A percentile compares a stretch with the other conserved stretches of the same genome.
phyloP scores from a whole-genome alignment of 257 asterid species.

The Gardenia jasminoides region DNA sequence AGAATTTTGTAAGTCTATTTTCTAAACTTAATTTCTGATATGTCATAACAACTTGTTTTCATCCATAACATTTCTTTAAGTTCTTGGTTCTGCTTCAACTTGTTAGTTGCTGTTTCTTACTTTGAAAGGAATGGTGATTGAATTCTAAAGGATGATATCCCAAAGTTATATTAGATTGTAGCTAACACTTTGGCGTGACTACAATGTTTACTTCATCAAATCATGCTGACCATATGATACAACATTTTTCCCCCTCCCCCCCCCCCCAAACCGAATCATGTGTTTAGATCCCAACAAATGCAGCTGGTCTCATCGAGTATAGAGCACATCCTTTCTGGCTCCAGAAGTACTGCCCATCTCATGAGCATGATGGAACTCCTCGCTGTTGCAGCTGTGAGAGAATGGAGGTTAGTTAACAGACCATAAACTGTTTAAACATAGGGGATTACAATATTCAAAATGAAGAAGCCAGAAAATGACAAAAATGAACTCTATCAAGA shows the following conservation, averaged over 20 bases:
- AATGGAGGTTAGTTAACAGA: constrained; percentile 67
- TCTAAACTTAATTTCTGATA: neutral
- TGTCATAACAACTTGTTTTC: neutral
- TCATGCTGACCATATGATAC: constrained; percentile 12
- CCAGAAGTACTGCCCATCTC: constrained; percentile 93
- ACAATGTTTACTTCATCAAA: neutral
- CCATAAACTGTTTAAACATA: neutral
- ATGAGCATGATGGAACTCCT: constrained; percentile 92
- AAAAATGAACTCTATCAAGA: neutral
- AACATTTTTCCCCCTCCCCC: constrained; percentile 2
- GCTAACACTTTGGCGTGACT: neutral
- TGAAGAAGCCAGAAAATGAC: neutral
- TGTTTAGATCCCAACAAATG: constrained; percentile 80
- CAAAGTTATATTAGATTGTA: neutral
- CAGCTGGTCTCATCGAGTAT: constrained; percentile 87
- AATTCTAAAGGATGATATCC: neutral
- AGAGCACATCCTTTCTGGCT: constrained; percentile 99
- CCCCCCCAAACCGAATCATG: neutral
- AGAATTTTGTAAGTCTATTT: constrained; percentile 65
- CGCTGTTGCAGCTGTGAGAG: constrained; percentile 98
- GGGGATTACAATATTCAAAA: neutral
- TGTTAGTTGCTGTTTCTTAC: neutral
- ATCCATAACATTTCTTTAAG: neutral
- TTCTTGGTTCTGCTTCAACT: neutral
- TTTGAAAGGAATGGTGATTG: neutral